Percentiles rank a stretch among this genome's conserved stretches.
Conservation (phyloP, 495 filamentous ascomycete species). For the Talaromyces ruber region DNA sequence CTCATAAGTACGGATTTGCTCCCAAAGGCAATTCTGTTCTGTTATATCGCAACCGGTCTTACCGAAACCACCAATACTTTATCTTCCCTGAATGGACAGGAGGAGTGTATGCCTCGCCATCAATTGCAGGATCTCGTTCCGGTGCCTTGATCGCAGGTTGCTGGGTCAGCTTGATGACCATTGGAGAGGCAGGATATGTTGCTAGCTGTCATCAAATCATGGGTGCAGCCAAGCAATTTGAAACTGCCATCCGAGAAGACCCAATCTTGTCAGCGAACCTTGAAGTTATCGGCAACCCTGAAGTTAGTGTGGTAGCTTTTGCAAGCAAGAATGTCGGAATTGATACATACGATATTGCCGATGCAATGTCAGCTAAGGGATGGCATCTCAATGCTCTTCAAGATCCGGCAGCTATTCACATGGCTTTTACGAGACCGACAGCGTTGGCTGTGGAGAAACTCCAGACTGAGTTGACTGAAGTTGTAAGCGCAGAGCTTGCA, state of each 20-base stretch:
- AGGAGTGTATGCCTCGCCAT: slow-evolving; percentile 90
- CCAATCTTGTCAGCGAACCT: slow-evolving; percentile 61
- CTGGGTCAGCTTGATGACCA: slow-evolving; percentile 82
- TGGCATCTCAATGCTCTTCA: slow-evolving; percentile 98
- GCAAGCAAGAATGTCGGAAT: slow-evolving; percentile 56
- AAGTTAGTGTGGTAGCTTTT: slow-evolving; percentile 88
- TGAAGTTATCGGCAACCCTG: slow-evolving; percentile 71
- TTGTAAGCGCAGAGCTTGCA: slow-evolving; percentile 67
- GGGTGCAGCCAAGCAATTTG: slow-evolving; percentile 76
- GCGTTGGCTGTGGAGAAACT: slow-evolving; percentile 69
- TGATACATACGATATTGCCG: slow-evolving; percentile 81
- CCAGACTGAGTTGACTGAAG: slow-evolving; percentile 65
- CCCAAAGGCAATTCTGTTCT: slow-evolving; percentile 92
- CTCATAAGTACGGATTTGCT: slow-evolving; percentile 98
- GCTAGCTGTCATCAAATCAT: slow-evolving; percentile 79
- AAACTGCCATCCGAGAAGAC: slow-evolving; percentile 59
- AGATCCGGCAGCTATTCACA: slow-evolving; percentile 86
- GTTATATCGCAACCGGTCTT: slow-evolving; percentile 71
- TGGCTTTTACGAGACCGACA: slow-evolving; percentile 91
- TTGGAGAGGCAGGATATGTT: slow-evolving; percentile 87
- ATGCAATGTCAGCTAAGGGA: slow-evolving; percentile 69
- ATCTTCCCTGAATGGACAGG: slow-evolving; percentile 91
- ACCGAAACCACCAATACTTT: slow-evolving; percentile 90
- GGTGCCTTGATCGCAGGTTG: slow-evolving; percentile 90
- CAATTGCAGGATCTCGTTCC: slow-evolving; percentile 82